Evolutionary conservation across 1,284 basidiomycete genomes (phyloP), one percentile per base, ranked within the genome.

Genomic region (Pseudozyma flocculosa): DNA sequence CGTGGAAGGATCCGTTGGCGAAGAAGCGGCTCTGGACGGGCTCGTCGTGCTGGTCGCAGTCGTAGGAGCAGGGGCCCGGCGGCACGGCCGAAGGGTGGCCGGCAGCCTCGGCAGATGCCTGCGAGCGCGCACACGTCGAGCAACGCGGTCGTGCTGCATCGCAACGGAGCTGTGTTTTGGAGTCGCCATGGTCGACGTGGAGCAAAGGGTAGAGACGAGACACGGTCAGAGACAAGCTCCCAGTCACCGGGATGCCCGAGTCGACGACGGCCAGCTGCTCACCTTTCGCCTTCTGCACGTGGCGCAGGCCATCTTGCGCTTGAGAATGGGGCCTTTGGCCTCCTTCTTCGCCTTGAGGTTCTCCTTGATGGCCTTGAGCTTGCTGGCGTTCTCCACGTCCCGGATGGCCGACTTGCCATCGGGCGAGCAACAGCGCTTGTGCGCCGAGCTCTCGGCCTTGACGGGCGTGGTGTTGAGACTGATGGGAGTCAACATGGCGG

Each of bases 241-340:
- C n/a, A n/a, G n/a, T n/a, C n/a, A n/a, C n/a, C n/a, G n/a, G n/a
- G n/a, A n/a, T n/a, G n/a, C n/a, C n/a, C n/a, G n/a, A n/a, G n/a
- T n/a, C n/a, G n/a, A n/a, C n/a, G n/a, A n/a, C n/a, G n/a, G 23
- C 10, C 5, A 23, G n/a, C 9, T 23, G 42, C 56, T 55, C 49
- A 64, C 61, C 50, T 64, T 64, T 43, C 61, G 61, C 19, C 61
- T 56, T 41, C 61, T 56, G 50, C 61, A 64, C 40, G 61, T 64
- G 36, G 61, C 61, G 40, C 61, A 64, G 37, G 61, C 61, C 61
- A 64, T 64, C 53, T 64, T 64, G 19, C 61, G 56, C 53, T 64
- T 64, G 29, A 64, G 61, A 44, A 64, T 64, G 22, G 61, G 56
- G 24, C 61, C 61, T 44, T 64, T 64, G 46, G 61, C 59, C 45